Conservation (phyloP, 371 early-diverging fungal genomes). For the Lichtheimia ramosa region DNA sequence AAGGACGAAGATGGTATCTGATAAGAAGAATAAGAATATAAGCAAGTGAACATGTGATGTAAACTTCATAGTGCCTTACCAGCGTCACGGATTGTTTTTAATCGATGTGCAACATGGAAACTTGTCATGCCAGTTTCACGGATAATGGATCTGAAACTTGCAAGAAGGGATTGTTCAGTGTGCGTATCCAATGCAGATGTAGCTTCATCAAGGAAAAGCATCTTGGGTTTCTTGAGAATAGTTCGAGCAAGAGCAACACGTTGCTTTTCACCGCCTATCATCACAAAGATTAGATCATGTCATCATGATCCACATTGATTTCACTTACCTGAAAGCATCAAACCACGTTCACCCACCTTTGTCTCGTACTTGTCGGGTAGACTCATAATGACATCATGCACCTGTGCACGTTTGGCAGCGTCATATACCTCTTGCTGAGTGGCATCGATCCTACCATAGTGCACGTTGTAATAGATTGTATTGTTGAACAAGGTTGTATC, state of each 20-base stretch:
- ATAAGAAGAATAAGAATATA: not conserved
- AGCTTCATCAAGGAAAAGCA: conserved; percentile 80
- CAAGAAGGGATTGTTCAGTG: conserved; percentile 85
- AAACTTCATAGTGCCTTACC: conserved; percentile 37
- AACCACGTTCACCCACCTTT: conserved; percentile 91
- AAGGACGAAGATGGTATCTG: conserved; percentile 78
- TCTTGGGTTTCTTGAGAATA: conserved; percentile 75
- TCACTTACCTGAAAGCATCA: conserved; percentile 75
- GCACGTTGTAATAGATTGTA: conserved; percentile 81
- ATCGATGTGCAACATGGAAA: conserved; percentile 79
- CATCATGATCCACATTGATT: not conserved
- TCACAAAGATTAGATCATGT: not conserved
- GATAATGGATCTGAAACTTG: conserved; percentile 73
- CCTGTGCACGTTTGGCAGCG: conserved; percentile 84
- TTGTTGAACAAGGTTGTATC: conserved; percentile 84
- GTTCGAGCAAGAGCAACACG: conserved; percentile 90
- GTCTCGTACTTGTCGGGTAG: conserved; percentile 86
- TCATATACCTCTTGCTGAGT: conserved; percentile 64
- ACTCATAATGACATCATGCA: conserved; percentile 66
- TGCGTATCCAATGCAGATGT: conserved; percentile 67
- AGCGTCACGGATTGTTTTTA: conserved; percentile 78
- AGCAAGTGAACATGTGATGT: not conserved
- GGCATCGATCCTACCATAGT: conserved; percentile 64
- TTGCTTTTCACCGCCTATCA: conserved; percentile 92
- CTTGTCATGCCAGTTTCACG: conserved; percentile 65